Base-by-base conservation (phyloP, 2,329 filamentous ascomycete species). In the Ceratocystiopsis sp. region DNA sequence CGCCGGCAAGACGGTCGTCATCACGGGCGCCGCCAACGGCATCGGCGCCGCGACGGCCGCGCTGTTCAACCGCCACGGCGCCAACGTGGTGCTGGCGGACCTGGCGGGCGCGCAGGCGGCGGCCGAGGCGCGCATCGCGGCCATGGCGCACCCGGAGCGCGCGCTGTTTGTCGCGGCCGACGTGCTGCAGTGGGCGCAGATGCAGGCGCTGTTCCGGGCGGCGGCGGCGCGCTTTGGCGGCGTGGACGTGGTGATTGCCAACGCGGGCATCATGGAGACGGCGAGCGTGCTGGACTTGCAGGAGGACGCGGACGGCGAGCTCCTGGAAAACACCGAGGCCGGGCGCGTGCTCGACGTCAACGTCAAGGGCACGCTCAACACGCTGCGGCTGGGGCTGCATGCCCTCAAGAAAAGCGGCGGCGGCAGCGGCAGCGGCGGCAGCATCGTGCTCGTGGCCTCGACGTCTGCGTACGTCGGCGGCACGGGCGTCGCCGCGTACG, bases 401-500 rank as follows among this genome's bases (percentile, higher is more conserved):
- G 39, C 42, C 35, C 43, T 70, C 71, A 3, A 67, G 39, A 67
- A 68, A 1, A n/a, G n/a, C n/a, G n/a, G n/a, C n/a, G n/a, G n/a
- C n/a, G n/a, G n/a, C n/a, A n/a, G n/a, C n/a, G n/a, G n/a, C 11
- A 65, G 69, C 8, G 68, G 72, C 0, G 78, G 74, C 0, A 68
- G 62, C 21, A 77, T 83, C 44, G 69, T 83, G 43, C 77, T 78
- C 46, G 71, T 81, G 41, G 75, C 78, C 1, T 78, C 73, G 2
- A 79, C 77, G 0, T 77, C 76, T 0, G 75, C 69, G 3, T 57
- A 62, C 9, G 60, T 79, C 21, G 78, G 78, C 0, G 63, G 78
- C 19, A 73, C 73, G 0, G 71, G 75, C 0, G 53, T 82, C 38
- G 75, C 77, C 2, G 82, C 78, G 77, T 82, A 82, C 53, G 81